Percentiles rank a stretch among this genome's conserved stretches.
Conservation (phyloP, 1,284 basidiomycete genomes). For the Tilletia caries region DNA sequence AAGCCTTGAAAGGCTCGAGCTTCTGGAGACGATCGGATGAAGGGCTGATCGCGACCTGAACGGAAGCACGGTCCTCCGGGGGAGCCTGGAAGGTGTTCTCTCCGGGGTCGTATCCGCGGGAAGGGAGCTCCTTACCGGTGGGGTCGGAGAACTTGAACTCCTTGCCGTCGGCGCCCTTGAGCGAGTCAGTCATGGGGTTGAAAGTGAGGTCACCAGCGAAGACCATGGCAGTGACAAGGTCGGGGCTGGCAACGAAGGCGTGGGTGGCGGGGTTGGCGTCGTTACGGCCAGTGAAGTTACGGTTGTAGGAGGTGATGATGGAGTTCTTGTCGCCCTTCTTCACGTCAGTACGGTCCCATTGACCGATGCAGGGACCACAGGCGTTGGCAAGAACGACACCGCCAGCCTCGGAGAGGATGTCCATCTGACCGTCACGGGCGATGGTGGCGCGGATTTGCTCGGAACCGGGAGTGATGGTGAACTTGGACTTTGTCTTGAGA, state of each 20-base stretch:
- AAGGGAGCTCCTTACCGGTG: slow-evolving; percentile 83
- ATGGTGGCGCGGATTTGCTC: slow-evolving; percentile 98
- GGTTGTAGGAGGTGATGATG: slow-evolving; percentile 96
- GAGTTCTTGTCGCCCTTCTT: slow-evolving; percentile 94
- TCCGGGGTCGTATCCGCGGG: slow-evolving; percentile 91
- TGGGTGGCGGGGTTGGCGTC: slow-evolving; percentile 99
- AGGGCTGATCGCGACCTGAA: slow-evolving; percentile 82
- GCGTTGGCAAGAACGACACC: slow-evolving; percentile 96
- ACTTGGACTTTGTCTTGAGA: slow-evolving; percentile 83
- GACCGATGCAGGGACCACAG: slow-evolving; percentile 97
- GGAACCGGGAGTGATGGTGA: slow-evolving; percentile 96
- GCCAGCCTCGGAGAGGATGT: slow-evolving; percentile 78
- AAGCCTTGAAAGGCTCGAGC: slow-evolving; percentile 82
- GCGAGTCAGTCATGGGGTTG: slow-evolving; percentile 90
- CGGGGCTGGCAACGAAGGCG: slow-evolving; percentile 96
- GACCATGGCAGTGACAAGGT: slow-evolving; percentile 94
- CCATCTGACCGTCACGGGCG: slow-evolving; percentile 89
- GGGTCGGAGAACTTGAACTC: slow-evolving; percentile 94
- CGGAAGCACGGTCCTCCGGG: slow-evolving; percentile 75
- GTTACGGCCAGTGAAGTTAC: slow-evolving; percentile 99
- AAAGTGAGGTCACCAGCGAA: slow-evolving; percentile 92
- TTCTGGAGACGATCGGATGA: slow-evolving; percentile 92
- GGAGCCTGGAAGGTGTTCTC: slow-evolving; percentile 96
- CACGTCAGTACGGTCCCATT: slow-evolving; percentile 95
- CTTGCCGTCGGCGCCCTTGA: slow-evolving; percentile 88